These are phyloP conservation scores for Dothideomycetes sp. DNA, from an alignment of 2,329 filamentous ascomycete species.

Conservation along the genomic window DNA sequence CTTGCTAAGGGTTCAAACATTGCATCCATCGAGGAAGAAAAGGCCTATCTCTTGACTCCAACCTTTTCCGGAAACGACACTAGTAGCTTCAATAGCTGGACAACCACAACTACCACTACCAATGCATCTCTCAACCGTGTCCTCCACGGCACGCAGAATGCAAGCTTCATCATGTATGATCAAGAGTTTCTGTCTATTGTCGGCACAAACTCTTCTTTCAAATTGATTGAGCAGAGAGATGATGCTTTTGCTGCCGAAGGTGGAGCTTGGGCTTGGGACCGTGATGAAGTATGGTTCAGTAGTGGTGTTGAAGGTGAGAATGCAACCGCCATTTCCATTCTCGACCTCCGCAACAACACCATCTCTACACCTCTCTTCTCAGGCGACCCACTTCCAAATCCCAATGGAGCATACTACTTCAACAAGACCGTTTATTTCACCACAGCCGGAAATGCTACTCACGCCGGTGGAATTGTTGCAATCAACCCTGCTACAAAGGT, in stretches of 20 bases:
- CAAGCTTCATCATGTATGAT: slow-evolving; percentile 11
- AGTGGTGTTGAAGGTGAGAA: not conserved
- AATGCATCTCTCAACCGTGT: slow-evolving; percentile 6
- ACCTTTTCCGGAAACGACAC: slow-evolving; percentile 8
- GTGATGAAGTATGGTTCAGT: slow-evolving; percentile 12
- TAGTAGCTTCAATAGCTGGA: slow-evolving; percentile 7
- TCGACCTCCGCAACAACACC: slow-evolving; percentile 2
- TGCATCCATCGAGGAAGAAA: slow-evolving; percentile 9
- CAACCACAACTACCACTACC: slow-evolving; percentile 1
- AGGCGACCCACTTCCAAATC: not conserved
- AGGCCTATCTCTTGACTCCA: slow-evolving; percentile 10
- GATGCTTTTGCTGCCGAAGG: slow-evolving; percentile 10
- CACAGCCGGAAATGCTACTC: slow-evolving; percentile 4
- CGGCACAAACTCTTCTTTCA: slow-evolving; percentile 2
- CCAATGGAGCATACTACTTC: slow-evolving; percentile 12
- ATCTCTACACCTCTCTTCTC: not conserved
- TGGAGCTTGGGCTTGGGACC: slow-evolving; percentile 10
- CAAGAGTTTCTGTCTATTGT: slow-evolving; percentile 9
- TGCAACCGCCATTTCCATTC: slow-evolving; percentile 1
- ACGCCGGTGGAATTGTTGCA: slow-evolving; percentile 8
- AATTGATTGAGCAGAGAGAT: slow-evolving; percentile 7
- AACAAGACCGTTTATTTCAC: slow-evolving; percentile 11
- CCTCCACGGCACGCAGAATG: slow-evolving; percentile 2
- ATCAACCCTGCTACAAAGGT: slow-evolving; percentile 7
- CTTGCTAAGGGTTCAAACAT: not conserved